Percentiles rank a stretch among this genome's conserved stretches.
Evolutionary conservation across 306 rosid genomes (phyloP).

Genomic region (Myrica gale): DNA sequence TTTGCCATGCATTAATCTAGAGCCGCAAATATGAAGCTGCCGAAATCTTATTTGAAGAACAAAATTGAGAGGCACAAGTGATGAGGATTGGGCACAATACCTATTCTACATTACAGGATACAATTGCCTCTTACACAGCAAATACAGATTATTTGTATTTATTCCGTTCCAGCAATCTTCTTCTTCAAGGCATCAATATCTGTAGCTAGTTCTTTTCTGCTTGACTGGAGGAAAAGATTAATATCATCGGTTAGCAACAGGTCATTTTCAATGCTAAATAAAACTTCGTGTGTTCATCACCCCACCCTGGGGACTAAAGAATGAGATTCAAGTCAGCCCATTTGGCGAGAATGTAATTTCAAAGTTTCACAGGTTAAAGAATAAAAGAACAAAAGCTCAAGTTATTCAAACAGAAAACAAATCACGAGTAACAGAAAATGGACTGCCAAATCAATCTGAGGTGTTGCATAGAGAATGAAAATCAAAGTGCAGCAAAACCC

Average conservation of each 20-base stretch:
- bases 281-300: not conserved
- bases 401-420: not conserved
- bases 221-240: conserved; percentile 53
- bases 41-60: conserved; percentile 41
- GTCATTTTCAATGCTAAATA: not conserved
- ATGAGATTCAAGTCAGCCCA: not conserved
- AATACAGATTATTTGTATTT: conserved; percentile 31
- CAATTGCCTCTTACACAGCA: conserved; percentile 50
- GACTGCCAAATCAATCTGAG: not conserved
- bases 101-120: conserved; percentile 58
- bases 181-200: conserved; percentile 85
- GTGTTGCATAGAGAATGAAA: not conserved
- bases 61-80: conserved; percentile 39
- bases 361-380: not conserved
- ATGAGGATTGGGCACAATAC: conserved; percentile 33
- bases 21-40: conserved; percentile 35
- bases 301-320: not conserved
- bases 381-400: not conserved
- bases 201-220: conserved; percentile 86
- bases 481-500: not conserved
- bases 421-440: not conserved
- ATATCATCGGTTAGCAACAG: conserved; percentile 12
- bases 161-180: conserved; percentile 92
- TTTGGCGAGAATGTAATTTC: not conserved
- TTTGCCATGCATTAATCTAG: conserved; percentile 3